Evolutionary conservation across 1,284 basidiomycete genomes (phyloP).

Genomic region (Ceratobasidium sp.): DNA sequence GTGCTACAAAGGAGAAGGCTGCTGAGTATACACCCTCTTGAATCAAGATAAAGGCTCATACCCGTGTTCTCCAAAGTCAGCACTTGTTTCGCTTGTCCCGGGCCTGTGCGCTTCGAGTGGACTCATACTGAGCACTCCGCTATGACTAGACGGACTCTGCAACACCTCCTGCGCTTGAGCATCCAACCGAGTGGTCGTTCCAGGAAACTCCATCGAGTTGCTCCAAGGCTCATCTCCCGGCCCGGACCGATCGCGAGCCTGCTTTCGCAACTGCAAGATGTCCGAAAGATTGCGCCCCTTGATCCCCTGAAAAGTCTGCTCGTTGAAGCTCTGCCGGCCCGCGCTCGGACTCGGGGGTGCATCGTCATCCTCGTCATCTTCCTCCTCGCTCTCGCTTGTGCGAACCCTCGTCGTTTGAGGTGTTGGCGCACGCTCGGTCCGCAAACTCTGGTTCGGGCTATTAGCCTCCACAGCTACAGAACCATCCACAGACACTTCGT

Average conservation of each 20-base stretch:
- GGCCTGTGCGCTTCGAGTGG: too few relatives aligned
- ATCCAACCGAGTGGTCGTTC: conserved; percentile 16
- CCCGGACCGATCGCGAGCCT: background rate
- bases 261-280: conserved; percentile 8
- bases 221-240: background rate
- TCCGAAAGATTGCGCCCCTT: conserved; percentile 22
- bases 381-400: background rate
- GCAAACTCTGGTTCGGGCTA: conserved; percentile 19
- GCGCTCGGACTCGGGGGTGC: conserved; percentile 27
- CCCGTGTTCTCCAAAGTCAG: too few relatives aligned
- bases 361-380: conserved; percentile 6
- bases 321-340: conserved; percentile 9
- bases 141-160: background rate
- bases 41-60: too few relatives aligned
- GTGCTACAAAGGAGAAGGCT: too few relatives aligned
- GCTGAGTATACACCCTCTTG: too few relatives aligned
- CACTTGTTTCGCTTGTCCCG: too few relatives aligned
- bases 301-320: background rate
- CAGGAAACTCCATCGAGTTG: background rate
- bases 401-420: background rate
- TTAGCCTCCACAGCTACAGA: conserved; percentile 1
- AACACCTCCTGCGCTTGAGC: conserved; percentile 2
- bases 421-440: conserved; percentile 20
- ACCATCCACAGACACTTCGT: conserved; percentile 5
- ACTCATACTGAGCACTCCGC: too few relatives aligned